Base-by-base conservation (phyloP, 441 rosid species). In the Gossypium gossypioides region DNA sequence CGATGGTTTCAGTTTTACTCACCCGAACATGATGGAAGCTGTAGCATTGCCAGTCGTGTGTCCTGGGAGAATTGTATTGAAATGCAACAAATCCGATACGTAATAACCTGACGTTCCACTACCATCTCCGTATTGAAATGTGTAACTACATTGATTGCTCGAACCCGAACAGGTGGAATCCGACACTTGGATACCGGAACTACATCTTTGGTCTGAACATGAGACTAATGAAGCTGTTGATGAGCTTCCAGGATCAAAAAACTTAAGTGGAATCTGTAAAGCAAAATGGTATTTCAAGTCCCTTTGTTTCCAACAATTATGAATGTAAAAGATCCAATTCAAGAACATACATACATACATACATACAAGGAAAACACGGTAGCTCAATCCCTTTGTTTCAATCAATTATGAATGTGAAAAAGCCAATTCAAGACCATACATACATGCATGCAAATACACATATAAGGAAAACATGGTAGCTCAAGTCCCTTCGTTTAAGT, bases 61-160 rank as follows among this genome's bases (percentile, higher is more conserved):
- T 64, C 77, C 83, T 48, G 84, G 85, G 1, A 84, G 72, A 74
- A 89, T 68, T 37, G 85, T 75, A 54, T 82, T 77, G 22, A 89
- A 78, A 21, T 86, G 90, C 77, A 93, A 73, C 68, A 86, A 52
- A 79, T 93, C 98, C 10, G 89, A 76, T 25, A 91, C 88, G 58
- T 93, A 93, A 73, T 90, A 89, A 24, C 98, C 98, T 0, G 92
- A 86, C 2, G 96, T 87, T 27, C 93, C 97, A 75, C 96, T 89
- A 18, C 98, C 98, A 78, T 91, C 95, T 3, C 95, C 93, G n/a
- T 92, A 94, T 69, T 90, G 93, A 77, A 94, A 94, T 2, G 86
- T 73, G 74, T 88, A 94, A 85, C 88, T 76, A 24, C 98, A 91
- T 18, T 76, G 86, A 24, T 86, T 84, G 61, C 59, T 84, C 75